Base-by-base conservation (phyloP, 1,284 basidiomycete species). In the Puccinia novopanici region DNA sequence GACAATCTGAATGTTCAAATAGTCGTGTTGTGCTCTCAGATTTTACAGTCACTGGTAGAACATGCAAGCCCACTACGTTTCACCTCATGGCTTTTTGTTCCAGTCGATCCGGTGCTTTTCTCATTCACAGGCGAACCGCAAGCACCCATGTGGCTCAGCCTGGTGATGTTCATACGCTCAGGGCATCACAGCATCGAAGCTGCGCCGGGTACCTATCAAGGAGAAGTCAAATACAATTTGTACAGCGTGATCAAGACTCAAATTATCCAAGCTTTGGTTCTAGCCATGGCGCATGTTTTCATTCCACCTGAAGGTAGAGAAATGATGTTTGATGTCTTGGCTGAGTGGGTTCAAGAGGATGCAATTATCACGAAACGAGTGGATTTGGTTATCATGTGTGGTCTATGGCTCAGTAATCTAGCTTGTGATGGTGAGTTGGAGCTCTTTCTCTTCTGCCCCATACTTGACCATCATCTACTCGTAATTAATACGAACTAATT, bases 361-460 rank as follows among this genome's bases (percentile, higher is more conserved):
- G 6, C 24, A 4, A 50, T 74, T 34, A 22, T 80, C 12, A 37
- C n/a, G 30, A 54, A 73, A 10, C 68, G 78, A 55, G 57, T 50
- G 3, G 78, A 80, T 61, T 65, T 80, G 48, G 50, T 80, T 42
- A 80, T 72, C 24, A 74, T 71, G 42, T 50, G 34, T 19, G 78
- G 78, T 55, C 68, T 80, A 40, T 80, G 68, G 68, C 61, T 80
- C 22, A 71, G 78, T 19, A 80, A 80, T 57, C 45, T 80, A 12
- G 70, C 57, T 55, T 74, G 71, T 67, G 48, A 63, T 74, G 78
- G 78, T 80, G 50, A 65, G 55, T 80, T 22, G 9, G 22, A 22
- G 72, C 40, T 73, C 37, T 34, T 45, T 45, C 1, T 68, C 42
- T 37, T 13, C 22, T 48, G 42, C 40, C 34, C 48, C 67, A 68